Conservation (phyloP, 2,329 filamentous ascomycete genomes). For the Cladosporium sp. region DNA sequence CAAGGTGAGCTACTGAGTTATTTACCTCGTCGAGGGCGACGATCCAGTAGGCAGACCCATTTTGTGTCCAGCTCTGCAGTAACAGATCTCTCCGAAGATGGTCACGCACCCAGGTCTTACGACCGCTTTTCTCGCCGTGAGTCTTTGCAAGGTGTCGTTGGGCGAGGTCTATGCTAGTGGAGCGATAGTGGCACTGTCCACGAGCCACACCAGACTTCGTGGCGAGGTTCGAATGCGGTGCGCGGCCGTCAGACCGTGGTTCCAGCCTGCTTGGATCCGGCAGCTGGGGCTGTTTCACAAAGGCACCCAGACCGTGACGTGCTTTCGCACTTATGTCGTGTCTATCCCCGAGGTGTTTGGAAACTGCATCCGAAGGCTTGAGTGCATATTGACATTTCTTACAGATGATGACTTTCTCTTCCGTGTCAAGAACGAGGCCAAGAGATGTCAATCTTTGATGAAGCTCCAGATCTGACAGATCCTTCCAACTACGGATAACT, state of each 20-base stretch:
- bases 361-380: conserved; percentile 4
- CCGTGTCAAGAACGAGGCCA: background rate
- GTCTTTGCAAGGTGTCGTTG: background rate
- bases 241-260: background rate
- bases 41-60: conserved; percentile 3
- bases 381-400: conserved; percentile 1
- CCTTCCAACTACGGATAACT: background rate
- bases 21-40: background rate
- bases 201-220: conserved; percentile 3
- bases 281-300: conserved; percentile 4
- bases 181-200: background rate
- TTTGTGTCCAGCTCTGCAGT: conserved; percentile 2
- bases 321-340: conserved; percentile 1
- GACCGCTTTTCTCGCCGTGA: conserved; percentile 1
- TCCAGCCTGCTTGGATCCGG: background rate
- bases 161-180: conserved; percentile 1
- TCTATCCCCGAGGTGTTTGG: conserved; percentile 4
- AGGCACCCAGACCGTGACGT: background rate
- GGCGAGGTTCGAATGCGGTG: background rate
- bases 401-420: conserved; percentile 5
- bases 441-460: conserved; percentile 1
- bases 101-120: conserved; percentile 3
- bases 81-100: background rate
- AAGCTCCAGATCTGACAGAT: conserved; percentile 2
- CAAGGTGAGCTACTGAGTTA: background rate